Base-by-base conservation (phyloP, 805 yeast species). In the Ogataea ramenticola region DNA sequence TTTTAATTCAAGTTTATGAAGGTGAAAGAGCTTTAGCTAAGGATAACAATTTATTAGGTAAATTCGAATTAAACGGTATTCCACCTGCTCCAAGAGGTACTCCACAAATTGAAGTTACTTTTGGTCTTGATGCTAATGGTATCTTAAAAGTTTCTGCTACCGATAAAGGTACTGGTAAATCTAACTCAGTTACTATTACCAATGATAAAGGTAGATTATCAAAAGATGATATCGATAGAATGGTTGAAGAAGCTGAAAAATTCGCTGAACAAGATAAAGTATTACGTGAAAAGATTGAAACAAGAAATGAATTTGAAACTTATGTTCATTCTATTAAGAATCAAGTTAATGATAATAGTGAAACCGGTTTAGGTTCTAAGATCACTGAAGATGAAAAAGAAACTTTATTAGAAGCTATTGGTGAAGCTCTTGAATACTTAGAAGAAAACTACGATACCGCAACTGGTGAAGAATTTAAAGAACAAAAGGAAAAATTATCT, bases 191-290 rank as follows among this genome's bases (percentile, higher is more conserved):
- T 62, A 87, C 96, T 44, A 89, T 89, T 64, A 85, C 88, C 58
- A 89, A 89, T 60, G 96, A 89, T 68, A 87, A 87, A 74, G 96
- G 96, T 60, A 86, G 97, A 75, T 77, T 89, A 61, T 76, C 91
- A 22, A 84, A 87, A 72, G 96, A 90, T 50, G 96, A 89, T 51
- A 90, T 91, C 58, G 97, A 91, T 59, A 87, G 91, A 71, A 91
- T 91, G 96, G 96, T 91, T 51, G 93, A 81, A 62, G 98, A 91
- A 64, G 97, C 97, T 56, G 98, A 89, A 70, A 84, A 86, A 71
- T 91, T 71, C 60, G 96, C 95, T 53, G 88, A 86, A 57, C 95
- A 89, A 68, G 98, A 91, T 69, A 82, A 81, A 55, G 81, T 77
- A 56, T 75, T 87, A 48, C 85, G 90, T 62, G 78, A 78, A 49